phyloP scores from a whole-genome alignment of 2,329 filamentous ascomycete genomes.

The Rutstroemia sp. region DNA sequence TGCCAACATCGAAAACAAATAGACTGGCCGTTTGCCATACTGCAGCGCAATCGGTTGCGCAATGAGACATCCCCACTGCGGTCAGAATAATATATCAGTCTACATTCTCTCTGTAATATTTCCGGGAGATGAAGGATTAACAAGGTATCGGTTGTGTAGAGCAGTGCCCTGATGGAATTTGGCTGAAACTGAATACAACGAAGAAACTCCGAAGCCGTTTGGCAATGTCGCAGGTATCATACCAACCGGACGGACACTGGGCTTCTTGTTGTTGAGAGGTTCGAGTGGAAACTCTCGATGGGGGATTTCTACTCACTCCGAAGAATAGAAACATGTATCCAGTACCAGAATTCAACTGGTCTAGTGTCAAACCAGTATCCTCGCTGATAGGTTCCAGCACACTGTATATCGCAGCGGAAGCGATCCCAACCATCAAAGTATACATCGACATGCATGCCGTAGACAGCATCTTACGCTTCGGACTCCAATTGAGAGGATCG shows the following conservation, averaged over 20 bases:
- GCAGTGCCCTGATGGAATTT: too few species aligned
- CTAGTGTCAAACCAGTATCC: slow-evolving; percentile 38
- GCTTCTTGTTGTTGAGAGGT: too few species aligned
- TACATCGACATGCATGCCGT: slow-evolving; percentile 32
- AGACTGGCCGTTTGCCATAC: slow-evolving; percentile 34
- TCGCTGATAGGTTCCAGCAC: slow-evolving; percentile 40
- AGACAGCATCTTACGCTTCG: slow-evolving; percentile 28
- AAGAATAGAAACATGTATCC: slow-evolving; percentile 43
- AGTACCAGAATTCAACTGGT: slow-evolving; percentile 40
- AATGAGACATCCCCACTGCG: slow-evolving; percentile 43
- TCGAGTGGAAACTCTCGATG: too few species aligned
- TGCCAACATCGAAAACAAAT: slow-evolving; percentile 27
- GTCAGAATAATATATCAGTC: slow-evolving; percentile 19
- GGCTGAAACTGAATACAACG: too few species aligned
- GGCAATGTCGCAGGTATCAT: too few species aligned
- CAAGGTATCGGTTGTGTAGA: too few species aligned
- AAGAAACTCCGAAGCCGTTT: too few species aligned
- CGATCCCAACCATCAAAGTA: slow-evolving; percentile 41
- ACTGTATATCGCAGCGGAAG: slow-evolving; percentile 41
- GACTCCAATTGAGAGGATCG: slow-evolving; percentile 34
- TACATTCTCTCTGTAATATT: too few species aligned
- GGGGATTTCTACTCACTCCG: not conserved
- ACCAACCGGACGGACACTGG: too few species aligned
- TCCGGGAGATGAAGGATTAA: too few species aligned
- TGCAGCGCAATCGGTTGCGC: slow-evolving; percentile 46